Conservation (phyloP, 371 early-diverging fungal genomes). For the Apophysomyces sp. region DNA sequence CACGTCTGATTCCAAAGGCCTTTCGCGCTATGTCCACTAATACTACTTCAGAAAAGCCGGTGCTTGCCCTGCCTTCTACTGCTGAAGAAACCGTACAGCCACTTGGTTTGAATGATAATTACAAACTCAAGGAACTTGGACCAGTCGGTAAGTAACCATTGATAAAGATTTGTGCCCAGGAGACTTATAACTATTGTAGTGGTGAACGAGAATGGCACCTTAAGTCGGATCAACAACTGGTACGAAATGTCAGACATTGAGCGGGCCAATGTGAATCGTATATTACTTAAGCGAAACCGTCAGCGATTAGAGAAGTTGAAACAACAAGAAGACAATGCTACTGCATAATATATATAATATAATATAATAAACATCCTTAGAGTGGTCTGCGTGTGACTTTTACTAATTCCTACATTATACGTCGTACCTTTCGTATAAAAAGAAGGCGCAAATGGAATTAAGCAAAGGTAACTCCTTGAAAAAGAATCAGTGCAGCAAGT, state of each 20-base stretch:
- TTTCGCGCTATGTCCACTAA: conserved; percentile 12
- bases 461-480: no score
- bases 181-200: conserved; percentile 26
- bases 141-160: conserved; percentile 48
- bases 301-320: conserved; percentile 47
- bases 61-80: conserved; percentile 53
- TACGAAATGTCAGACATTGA: conserved; percentile 69
- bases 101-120: conserved; percentile 48
- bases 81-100: conserved; percentile 39
- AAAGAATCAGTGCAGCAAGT: no score
- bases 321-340: conserved; percentile 7
- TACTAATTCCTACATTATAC: no score
- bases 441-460: no score
- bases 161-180: background rate
- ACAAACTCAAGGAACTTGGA: conserved; percentile 53
- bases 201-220: conserved; percentile 66
- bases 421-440: no score
- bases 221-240: conserved; percentile 77
- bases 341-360: background rate
- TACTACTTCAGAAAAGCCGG: conserved; percentile 19
- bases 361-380: no score
- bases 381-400: no score
- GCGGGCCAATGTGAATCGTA: conserved; percentile 59
- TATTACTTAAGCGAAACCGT: conserved; percentile 67
- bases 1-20: background rate